Percentiles rank a stretch among this genome's conserved stretches.
phyloP scores from a whole-genome alignment of 768 basidiomycete genomes.

The Mycena venus region DNA sequence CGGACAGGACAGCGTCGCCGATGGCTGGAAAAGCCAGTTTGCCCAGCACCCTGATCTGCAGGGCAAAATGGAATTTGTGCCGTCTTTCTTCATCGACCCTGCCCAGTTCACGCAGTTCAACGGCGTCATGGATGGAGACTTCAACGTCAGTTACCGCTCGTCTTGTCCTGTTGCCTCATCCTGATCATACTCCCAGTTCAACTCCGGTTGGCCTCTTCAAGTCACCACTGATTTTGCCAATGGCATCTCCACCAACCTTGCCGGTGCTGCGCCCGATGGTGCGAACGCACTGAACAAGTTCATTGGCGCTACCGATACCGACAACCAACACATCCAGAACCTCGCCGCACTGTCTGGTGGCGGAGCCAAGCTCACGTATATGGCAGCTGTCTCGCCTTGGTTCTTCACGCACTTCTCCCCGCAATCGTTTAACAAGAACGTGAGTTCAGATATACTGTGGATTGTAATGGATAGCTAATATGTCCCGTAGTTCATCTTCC shows the following conservation, averaged over 20 bases:
- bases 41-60: constrained; percentile 58
- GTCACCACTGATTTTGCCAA: constrained; percentile 60
- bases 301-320: constrained; percentile 65
- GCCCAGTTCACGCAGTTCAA: constrained; percentile 59
- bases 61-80: constrained; percentile 71
- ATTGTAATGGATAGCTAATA: neutral
- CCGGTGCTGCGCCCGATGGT: constrained; percentile 28
- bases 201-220: constrained; percentile 83
- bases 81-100: constrained; percentile 77
- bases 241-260: constrained; percentile 33
- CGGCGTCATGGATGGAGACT: constrained; percentile 68
- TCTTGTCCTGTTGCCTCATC: neutral
- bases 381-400: constrained; percentile 76
- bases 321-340: constrained; percentile 65
- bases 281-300: constrained; percentile 50
- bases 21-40: constrained; percentile 73
- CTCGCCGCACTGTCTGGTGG: constrained; percentile 47
- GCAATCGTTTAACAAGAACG: constrained; percentile 81
- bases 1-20: constrained; percentile 62
- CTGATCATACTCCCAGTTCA: constrained; percentile 66
- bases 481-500: constrained; percentile 67
- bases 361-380: constrained; percentile 49
- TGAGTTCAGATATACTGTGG: constrained; percentile 44
- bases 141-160: constrained; percentile 59
- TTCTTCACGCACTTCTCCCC: constrained; percentile 85